Conservation (phyloP, 169 alveolate species). For the Eimeria sp. region DNA sequence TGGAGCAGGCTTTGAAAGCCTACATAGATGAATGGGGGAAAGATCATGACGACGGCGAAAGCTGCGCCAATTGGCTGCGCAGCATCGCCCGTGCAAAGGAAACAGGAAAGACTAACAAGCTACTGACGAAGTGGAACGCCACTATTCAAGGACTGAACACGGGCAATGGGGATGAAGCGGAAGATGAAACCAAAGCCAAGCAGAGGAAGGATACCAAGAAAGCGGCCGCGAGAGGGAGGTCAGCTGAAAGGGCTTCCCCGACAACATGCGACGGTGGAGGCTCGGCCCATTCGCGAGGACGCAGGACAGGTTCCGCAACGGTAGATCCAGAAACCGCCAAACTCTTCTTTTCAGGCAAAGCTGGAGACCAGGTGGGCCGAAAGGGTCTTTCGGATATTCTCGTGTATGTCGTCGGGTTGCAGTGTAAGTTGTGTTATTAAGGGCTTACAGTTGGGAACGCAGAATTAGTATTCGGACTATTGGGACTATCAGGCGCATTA, state of each 20-base stretch:
- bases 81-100: conserved; percentile 44
- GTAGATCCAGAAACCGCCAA: conserved; percentile 58
- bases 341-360: conserved; percentile 66
- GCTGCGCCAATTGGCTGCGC: conserved; percentile 48
- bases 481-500: not conserved
- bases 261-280: not conserved
- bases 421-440: not conserved
- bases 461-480: not conserved
- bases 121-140: conserved; percentile 59
- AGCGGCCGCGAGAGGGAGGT: conserved; percentile 21
- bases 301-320: conserved; percentile 9
- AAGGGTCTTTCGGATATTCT: not conserved
- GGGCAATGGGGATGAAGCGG: not conserved
- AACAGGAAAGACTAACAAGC: conserved; percentile 44
- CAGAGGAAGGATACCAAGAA: not conserved
- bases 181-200: not conserved
- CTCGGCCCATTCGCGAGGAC: conserved; percentile 18
- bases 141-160: not conserved
- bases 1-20: conserved; percentile 46
- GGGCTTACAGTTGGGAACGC: not conserved
- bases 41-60: conserved; percentile 67
- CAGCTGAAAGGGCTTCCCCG: conserved; percentile 14
- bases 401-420: not conserved
- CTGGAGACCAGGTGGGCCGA: conserved; percentile 68
- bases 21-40: conserved; percentile 69